Conservation (phyloP, 2,329 filamentous ascomycete genomes). For the Atkinsonella hypoxylon region DNA sequence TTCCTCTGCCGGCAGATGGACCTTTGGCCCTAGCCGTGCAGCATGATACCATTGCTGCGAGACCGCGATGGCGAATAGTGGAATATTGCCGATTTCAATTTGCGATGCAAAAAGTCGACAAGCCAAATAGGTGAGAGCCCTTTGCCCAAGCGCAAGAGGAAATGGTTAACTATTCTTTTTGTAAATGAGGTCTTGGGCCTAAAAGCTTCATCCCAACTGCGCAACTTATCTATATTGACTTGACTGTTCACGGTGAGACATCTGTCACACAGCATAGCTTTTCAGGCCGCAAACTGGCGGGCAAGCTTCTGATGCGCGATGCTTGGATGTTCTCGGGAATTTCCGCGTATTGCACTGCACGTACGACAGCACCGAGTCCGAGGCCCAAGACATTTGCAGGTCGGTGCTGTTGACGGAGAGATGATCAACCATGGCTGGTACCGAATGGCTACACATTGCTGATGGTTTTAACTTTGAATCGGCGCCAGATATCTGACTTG, state of each 20-base stretch:
- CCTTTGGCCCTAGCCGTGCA: background rate
- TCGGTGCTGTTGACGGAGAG: background rate
- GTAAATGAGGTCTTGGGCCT: background rate
- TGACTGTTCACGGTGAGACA: background rate
- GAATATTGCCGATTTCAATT: background rate
- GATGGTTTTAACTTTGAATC: background rate
- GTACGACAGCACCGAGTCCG: background rate
- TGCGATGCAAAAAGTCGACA: background rate
- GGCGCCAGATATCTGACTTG: no score
- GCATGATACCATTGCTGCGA: conserved; percentile 4
- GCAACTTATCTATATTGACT: background rate
- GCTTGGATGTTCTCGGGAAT: background rate
- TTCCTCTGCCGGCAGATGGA: background rate
- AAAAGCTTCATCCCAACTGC: background rate
- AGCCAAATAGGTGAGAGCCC: background rate
- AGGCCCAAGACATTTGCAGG: background rate
- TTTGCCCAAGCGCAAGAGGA: background rate
- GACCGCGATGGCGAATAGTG: background rate
- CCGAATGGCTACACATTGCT: background rate
- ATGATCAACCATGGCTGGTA: background rate
- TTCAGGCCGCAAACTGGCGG: background rate
- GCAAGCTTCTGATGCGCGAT: background rate
- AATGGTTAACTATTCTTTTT: conserved; percentile 1
- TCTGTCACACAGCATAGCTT: background rate
- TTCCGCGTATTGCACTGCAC: background rate